phyloP scores from a whole-genome alignment of 805 yeast species.

The Yarrowia alimentaria region DNA sequence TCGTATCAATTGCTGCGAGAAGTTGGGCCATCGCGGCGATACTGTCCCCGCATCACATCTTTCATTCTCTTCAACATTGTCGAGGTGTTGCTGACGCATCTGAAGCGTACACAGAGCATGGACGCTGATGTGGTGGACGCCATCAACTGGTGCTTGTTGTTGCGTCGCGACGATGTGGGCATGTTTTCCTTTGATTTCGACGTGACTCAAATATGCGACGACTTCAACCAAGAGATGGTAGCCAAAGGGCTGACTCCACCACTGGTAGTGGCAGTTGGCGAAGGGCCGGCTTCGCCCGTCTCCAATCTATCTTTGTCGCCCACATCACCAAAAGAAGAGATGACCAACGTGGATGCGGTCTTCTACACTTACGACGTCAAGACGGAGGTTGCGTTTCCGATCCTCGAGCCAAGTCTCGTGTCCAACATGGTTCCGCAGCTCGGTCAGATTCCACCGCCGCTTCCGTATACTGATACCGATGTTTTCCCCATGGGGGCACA shows the following conservation, averaged over 20 bases:
- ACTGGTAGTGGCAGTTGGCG: neutral
- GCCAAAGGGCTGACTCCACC: neutral
- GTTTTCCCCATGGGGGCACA: neutral
- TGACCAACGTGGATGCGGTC: too few species aligned
- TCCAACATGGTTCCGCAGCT: slow-evolving; percentile 11
- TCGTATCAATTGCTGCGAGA: slow-evolving; percentile 2
- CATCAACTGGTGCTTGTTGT: slow-evolving; percentile 18
- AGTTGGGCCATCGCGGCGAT: neutral
- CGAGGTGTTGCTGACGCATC: neutral
- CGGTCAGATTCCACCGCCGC: too few species aligned
- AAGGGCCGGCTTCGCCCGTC: slow-evolving; percentile 7
- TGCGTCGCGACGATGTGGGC: slow-evolving; percentile 4
- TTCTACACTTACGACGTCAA: slow-evolving; percentile 14
- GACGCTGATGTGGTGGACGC: slow-evolving; percentile 5
- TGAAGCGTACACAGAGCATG: neutral
- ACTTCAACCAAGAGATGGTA: slow-evolving; percentile 20
- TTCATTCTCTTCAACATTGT: slow-evolving; percentile 22
- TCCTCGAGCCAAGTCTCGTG: slow-evolving; percentile 3
- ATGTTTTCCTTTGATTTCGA: slow-evolving; percentile 16
- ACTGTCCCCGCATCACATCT: slow-evolving; percentile 4
- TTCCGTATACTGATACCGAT: slow-evolving; percentile 1
- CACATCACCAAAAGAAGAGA: too few species aligned
- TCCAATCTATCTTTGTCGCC: neutral
- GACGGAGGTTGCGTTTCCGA: slow-evolving; percentile 1
- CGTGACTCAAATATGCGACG: slow-evolving; percentile 19